Conservation (phyloP, 108 stramenopile genomes). For the Parietichytrium sp. region DNA sequence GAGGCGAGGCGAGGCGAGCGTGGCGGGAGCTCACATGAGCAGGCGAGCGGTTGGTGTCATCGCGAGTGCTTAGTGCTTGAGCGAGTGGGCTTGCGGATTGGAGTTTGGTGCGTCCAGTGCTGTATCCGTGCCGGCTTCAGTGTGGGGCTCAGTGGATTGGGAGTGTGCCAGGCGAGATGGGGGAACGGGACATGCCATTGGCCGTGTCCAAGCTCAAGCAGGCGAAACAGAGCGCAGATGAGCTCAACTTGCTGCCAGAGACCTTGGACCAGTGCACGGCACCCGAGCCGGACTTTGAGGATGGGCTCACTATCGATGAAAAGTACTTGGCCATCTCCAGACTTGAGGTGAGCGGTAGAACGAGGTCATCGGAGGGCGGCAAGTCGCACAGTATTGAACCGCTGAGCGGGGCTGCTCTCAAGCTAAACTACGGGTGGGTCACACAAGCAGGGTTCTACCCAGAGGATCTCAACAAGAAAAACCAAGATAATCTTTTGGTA, state of each 20-base stretch:
- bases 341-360: conserved; percentile 19
- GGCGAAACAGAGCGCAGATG: conserved; percentile 31
- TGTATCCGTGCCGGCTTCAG: too few relatives aligned
- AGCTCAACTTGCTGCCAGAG: conserved; percentile 6
- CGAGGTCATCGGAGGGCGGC: not conserved
- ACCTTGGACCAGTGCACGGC: conserved; percentile 33
- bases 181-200: not conserved
- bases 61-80: too few relatives aligned
- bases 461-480: conserved; percentile 25
- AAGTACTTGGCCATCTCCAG: conserved; percentile 18
- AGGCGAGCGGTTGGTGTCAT: too few relatives aligned
- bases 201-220: not conserved
- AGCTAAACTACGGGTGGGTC: conserved; percentile 12
- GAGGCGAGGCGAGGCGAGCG: too few relatives aligned
- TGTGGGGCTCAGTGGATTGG: too few relatives aligned
- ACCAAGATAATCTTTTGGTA: conserved; percentile 22
- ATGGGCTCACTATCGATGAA: conserved; percentile 18
- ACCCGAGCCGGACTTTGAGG: conserved; percentile 31
- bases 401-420: not conserved
- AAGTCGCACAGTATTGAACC: not conserved
- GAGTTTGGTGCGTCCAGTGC: too few relatives aligned
- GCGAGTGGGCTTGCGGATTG: too few relatives aligned
- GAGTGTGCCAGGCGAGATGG: too few relatives aligned
- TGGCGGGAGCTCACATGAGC: too few relatives aligned
- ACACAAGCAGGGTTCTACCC: conserved; percentile 28